phyloP scores from a whole-genome alignment of 768 basidiomycete genomes.

The Phanerochaete carnosa region DNA sequence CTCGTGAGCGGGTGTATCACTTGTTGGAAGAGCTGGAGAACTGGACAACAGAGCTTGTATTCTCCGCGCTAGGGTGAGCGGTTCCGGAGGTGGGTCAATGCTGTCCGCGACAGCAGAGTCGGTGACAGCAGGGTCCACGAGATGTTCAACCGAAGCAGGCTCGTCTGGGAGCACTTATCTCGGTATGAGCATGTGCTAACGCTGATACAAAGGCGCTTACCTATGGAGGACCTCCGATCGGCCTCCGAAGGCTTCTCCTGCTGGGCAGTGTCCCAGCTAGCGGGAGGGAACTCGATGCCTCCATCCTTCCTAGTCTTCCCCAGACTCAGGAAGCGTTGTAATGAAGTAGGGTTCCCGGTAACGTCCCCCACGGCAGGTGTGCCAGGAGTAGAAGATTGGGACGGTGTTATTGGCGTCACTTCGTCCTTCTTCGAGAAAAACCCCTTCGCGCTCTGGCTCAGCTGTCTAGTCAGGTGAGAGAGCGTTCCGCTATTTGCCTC shows the following conservation, averaged over 20 bases:
- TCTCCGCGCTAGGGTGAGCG: no score
- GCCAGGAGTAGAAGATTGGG: background rate
- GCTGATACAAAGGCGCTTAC: no score
- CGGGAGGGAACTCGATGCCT: constrained; percentile 14
- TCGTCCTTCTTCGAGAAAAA: background rate
- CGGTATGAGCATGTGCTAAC: no score
- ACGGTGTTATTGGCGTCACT: background rate
- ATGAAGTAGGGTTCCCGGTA: constrained; percentile 12
- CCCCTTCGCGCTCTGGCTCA: background rate
- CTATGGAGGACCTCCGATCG: background rate
- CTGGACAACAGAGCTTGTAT: no score
- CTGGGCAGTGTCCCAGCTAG: constrained; percentile 5
- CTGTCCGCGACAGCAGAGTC: constrained; percentile 9
- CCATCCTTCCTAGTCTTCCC: constrained; percentile 15
- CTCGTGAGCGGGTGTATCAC: no score
- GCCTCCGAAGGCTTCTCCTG: background rate
- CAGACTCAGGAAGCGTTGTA: constrained; percentile 21
- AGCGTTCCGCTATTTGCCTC: background rate
- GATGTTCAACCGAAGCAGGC: background rate
- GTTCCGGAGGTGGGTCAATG: constrained; percentile 28
- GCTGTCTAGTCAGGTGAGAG: background rate
- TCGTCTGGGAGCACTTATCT: constrained; percentile 5
- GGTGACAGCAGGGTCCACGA: background rate
- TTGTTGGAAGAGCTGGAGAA: no score
- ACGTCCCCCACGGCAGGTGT: constrained; percentile 1